Percentiles rank a stretch among this genome's conserved stretches.
Evolutionary conservation across 805 yeast genomes (phyloP).

Genomic region (Ogataea kodamae): DNA sequence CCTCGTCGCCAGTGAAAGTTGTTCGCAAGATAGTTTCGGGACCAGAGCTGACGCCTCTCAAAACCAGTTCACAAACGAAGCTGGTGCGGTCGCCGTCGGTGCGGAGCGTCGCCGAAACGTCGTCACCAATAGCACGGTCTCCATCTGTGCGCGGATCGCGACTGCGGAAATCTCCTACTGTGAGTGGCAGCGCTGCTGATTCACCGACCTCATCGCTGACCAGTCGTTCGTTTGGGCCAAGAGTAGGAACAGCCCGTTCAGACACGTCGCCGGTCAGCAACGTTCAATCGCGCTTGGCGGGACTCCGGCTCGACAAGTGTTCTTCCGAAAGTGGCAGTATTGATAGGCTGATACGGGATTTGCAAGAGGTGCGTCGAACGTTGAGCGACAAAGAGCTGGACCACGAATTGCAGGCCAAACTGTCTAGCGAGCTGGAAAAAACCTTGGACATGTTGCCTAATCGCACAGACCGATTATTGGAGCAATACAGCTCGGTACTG

Average conservation of each 20-base stretch:
- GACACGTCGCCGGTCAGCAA: constrained; percentile 11
- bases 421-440: constrained; percentile 15
- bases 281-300: constrained; percentile 14
- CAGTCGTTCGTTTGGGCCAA: constrained; percentile 11
- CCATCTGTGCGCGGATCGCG: constrained; percentile 8
- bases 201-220: constrained; percentile 11
- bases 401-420: constrained; percentile 1
- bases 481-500: constrained; percentile 15
- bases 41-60: constrained; percentile 15
- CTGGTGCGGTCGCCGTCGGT: constrained; percentile 11
- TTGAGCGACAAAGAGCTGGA: constrained; percentile 7
- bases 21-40: constrained; percentile 22
- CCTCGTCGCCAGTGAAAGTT: constrained; percentile 21
- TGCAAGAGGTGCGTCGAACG: constrained; percentile 12
- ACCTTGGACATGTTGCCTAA: constrained; percentile 20
- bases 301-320: constrained; percentile 10
- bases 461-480: constrained; percentile 17
- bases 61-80: constrained; percentile 4
- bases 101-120: constrained; percentile 2
- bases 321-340: constrained; percentile 2
- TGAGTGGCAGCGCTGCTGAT: constrained; percentile 5
- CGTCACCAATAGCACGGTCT: constrained; percentile 7
- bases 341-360: constrained; percentile 5
- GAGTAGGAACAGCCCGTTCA: constrained; percentile 11
- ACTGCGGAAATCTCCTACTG: constrained; percentile 10